Evolutionary conservation across 352 stramenopile species (phyloP).

Genomic region (Pythium aphanidermatum): DNA sequence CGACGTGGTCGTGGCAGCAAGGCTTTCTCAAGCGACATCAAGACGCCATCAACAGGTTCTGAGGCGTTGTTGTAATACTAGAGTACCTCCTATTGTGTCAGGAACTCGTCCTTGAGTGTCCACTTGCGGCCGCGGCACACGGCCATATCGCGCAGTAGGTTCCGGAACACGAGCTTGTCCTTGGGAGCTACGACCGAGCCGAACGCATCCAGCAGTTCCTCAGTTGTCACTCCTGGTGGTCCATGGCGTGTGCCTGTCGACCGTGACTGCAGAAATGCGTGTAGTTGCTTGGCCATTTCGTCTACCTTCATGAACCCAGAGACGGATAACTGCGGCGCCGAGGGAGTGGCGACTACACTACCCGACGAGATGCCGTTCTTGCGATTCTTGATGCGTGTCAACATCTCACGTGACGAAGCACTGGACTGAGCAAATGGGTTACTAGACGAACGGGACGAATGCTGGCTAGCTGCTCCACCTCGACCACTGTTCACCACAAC

Average conservation of each 20-base stretch:
- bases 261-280: slow-evolving; percentile 61
- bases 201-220: slow-evolving; percentile 88
- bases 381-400: slow-evolving; percentile 52
- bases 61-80: neutral
- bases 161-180: slow-evolving; percentile 85
- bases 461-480: neutral
- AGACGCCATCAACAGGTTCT: slow-evolving; percentile 16
- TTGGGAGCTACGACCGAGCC: slow-evolving; percentile 73
- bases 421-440: slow-evolving; percentile 29
- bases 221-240: slow-evolving; percentile 77
- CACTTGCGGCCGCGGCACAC: slow-evolving; percentile 60
- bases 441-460: slow-evolving; percentile 3
- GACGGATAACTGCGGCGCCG: slow-evolving; percentile 6
- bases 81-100: neutral
- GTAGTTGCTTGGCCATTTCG: slow-evolving; percentile 70
- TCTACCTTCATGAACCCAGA: slow-evolving; percentile 36
- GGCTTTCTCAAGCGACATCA: slow-evolving; percentile 36
- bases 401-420: slow-evolving; percentile 61
- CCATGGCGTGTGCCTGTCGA: slow-evolving; percentile 11
- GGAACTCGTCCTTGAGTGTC: slow-evolving; percentile 64
- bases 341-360: neutral
- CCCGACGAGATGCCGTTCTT: slow-evolving; percentile 25
- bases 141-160: slow-evolving; percentile 79
- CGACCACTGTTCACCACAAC: neutral
- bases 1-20: slow-evolving; percentile 41